Base-by-base conservation (phyloP, 192 early-diverging fungal genomes). In the Umbelopsis isabellina region DNA sequence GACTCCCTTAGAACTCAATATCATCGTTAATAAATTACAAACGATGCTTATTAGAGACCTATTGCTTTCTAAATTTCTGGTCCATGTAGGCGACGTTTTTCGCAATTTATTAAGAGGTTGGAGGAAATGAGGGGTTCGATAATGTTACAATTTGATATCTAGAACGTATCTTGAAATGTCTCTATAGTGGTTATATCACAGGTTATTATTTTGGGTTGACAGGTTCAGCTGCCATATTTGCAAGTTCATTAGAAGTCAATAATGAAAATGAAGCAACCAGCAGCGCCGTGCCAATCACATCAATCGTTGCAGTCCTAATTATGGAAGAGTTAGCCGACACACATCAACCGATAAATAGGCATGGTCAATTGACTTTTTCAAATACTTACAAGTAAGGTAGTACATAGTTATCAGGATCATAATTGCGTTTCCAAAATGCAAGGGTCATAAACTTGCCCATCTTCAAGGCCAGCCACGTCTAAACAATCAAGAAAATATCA, bases 341-440 rank as follows among this genome's bases (percentile, higher is more conserved):
- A 67, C 41, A 49, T 64, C 23, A 18, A 76, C 22, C 20, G 13
- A 46, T 1, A 25, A 4, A 6, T 6, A 22, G 37, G 35, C 10
- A 66, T 23, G 16, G 66, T 33, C 23, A 25, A 47, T 68, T 18
- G 13, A 16, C 20, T 10, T 12, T 41, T 50, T 41, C 46, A 65
- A 7, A 23, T 30, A 80, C 86, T 85, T 83, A 87, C 86, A 88
- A 44, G 66, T 86, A 84, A 0, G 86, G 86, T 35, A 86, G 49
- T 0, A 82, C 85, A 75, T 89, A 93, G 76, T 93, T 91, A 64
- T 93, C 92, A 13, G 92, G 92, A 66, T 93, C 91, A 52, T 93
- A 91, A 15, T 85, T 81, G n/a, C 81, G 73, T n/a, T 77, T 68
- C 92, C 92, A 93, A 50, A 90, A 82, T 16, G 73, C 46, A 10